A percentile compares a stretch with the other conserved stretches of the same genome.
phyloP scores from a whole-genome alignment of 176 grass and related monocot genomes.

The Urochloa ruziziensis region DNA sequence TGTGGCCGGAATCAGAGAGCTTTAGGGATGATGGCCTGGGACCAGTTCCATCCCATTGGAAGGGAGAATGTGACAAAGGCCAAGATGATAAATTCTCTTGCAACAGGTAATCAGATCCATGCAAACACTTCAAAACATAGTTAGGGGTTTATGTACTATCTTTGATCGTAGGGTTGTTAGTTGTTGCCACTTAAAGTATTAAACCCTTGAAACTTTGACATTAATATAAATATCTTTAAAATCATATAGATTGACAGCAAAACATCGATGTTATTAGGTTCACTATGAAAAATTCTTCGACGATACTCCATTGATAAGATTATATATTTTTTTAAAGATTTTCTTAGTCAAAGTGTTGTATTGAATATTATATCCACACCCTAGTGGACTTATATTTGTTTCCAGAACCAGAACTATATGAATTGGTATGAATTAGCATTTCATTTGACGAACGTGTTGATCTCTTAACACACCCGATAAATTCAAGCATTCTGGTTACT shows the following conservation, averaged over 20 bases:
- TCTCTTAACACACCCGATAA: neutral
- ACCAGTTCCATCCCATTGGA: constrained; percentile 63
- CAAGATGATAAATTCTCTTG: constrained; percentile 52
- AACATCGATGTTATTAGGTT: neutral
- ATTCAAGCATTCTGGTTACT: neutral
- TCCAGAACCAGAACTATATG: neutral
- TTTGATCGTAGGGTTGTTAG: neutral
- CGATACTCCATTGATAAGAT: neutral
- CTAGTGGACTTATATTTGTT: neutral
- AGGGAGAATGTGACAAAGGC: constrained; percentile 71
- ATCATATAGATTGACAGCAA: too few relatives aligned
- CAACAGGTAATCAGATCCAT: constrained; percentile 58
- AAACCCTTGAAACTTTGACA: neutral
- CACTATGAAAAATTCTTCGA: neutral
- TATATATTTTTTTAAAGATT: neutral
- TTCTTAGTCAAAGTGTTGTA: neutral
- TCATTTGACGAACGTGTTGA: neutral
- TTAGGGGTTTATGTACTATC: neutral
- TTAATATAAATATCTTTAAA: neutral
- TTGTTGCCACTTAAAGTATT: too few relatives aligned
- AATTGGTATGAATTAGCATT: neutral
- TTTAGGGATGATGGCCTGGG: constrained; percentile 80
- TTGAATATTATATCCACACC: neutral
- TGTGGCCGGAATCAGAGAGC: constrained; percentile 91
- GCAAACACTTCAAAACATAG: neutral